Evolutionary conservation across 768 basidiomycete genomes (phyloP).

Genomic region (Hypsizygus marmoreus): DNA sequence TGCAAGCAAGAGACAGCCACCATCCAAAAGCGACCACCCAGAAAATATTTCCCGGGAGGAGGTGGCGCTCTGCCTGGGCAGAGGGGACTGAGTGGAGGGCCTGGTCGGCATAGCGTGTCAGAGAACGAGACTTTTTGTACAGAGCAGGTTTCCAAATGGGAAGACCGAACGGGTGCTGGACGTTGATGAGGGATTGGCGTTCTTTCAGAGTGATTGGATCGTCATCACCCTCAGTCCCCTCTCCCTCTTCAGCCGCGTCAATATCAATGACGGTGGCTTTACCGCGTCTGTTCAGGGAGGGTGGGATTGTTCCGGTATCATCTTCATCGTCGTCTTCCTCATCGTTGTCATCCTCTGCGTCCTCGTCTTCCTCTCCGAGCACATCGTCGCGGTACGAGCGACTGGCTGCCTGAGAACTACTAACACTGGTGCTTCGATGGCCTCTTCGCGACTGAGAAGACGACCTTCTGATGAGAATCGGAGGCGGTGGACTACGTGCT

Average conservation of each 20-base stretch:
- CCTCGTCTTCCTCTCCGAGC: slow-evolving; percentile 58
- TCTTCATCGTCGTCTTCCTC: slow-evolving; percentile 37
- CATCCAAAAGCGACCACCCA: slow-evolving; percentile 92
- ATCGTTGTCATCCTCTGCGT: slow-evolving; percentile 36
- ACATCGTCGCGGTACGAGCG: slow-evolving; percentile 42
- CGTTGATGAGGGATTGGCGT: slow-evolving; percentile 97
- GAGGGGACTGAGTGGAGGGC: slow-evolving; percentile 92
- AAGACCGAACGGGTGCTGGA: slow-evolving; percentile 97
- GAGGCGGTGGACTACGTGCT: slow-evolving; percentile 42
- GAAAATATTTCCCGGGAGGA: slow-evolving; percentile 91
- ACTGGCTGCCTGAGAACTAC: slow-evolving; percentile 54
- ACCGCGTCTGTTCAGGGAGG: slow-evolving; percentile 33
- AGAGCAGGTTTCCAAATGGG: slow-evolving; percentile 99
- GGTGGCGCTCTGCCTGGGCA: slow-evolving; percentile 89
- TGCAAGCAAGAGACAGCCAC: slow-evolving; percentile 83
- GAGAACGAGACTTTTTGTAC: slow-evolving; percentile 96
- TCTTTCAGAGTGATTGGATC: slow-evolving; percentile 93
- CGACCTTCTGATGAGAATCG: slow-evolving; percentile 47
- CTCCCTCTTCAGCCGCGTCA: slow-evolving; percentile 44
- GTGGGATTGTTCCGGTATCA: slow-evolving; percentile 16
- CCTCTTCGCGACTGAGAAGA: slow-evolving; percentile 54
- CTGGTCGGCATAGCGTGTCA: slow-evolving; percentile 94
- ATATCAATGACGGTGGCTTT: slow-evolving; percentile 42
- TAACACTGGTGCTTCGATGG: slow-evolving; percentile 61
- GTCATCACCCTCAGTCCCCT: slow-evolving; percentile 50